Conservation (phyloP, 352 stramenopile species). For the Phytophthora pini region DNA sequence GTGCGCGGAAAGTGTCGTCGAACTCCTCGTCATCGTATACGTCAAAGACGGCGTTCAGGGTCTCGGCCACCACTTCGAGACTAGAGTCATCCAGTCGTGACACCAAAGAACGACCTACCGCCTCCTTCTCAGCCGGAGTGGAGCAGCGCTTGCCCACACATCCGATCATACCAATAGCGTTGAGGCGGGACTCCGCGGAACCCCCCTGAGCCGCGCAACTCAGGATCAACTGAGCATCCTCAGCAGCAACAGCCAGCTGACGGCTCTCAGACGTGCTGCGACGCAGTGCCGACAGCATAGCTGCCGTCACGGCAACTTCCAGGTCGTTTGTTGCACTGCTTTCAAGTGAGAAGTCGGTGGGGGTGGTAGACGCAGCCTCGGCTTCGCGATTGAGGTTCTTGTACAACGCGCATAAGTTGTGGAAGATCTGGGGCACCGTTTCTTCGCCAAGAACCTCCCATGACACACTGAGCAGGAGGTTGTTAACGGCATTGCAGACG, state of each 20-base stretch:
- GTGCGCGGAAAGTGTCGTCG: slow-evolving; percentile 70
- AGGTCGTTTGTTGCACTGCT: slow-evolving; percentile 62
- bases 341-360: slow-evolving; percentile 44
- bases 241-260: slow-evolving; percentile 54
- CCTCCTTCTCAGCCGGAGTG: slow-evolving; percentile 66
- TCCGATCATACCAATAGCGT: slow-evolving; percentile 80
- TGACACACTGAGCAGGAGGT: slow-evolving; percentile 70
- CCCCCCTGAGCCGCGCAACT: slow-evolving; percentile 61
- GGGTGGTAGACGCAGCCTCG: slow-evolving; percentile 18
- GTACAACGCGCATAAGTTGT: slow-evolving; percentile 81
- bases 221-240: slow-evolving; percentile 80
- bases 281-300: slow-evolving; percentile 77
- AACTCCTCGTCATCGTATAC: slow-evolving; percentile 86
- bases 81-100: slow-evolving; percentile 68
- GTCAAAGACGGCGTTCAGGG: slow-evolving; percentile 88
- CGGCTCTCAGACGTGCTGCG: slow-evolving; percentile 62
- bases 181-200: slow-evolving; percentile 75
- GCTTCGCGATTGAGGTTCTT: slow-evolving; percentile 61
- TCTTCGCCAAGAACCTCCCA: slow-evolving; percentile 66
- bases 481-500: slow-evolving; percentile 84
- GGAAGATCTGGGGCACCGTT: slow-evolving; percentile 74
- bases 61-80: slow-evolving; percentile 85
- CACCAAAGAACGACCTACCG: slow-evolving; percentile 70
- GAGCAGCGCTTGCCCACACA: slow-evolving; percentile 79
- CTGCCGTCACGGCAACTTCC: slow-evolving; percentile 69